Evolutionary conservation across 2,329 filamentous ascomycete species (phyloP).

Genomic region (Alternaria triticina): DNA sequence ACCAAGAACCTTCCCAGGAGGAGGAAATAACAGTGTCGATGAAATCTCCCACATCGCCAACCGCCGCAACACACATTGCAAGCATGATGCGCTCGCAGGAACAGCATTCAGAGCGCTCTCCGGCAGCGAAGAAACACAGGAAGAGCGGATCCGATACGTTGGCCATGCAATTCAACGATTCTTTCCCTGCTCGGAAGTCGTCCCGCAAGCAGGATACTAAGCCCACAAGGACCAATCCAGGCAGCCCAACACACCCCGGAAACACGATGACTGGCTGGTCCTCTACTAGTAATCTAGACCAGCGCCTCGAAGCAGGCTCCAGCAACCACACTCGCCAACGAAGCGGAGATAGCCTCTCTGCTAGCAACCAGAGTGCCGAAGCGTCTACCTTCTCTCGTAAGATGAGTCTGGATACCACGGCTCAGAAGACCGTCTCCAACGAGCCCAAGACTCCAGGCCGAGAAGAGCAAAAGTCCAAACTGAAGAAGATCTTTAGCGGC

Average conservation of each 20-base stretch:
- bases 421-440: conserved; percentile 15
- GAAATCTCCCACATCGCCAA: conserved; percentile 25
- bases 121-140: conserved; percentile 34
- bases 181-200: conserved; percentile 23
- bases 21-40: conserved; percentile 20
- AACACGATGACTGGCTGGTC: conserved; percentile 37
- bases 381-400: conserved; percentile 42
- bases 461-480: conserved; percentile 39
- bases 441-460: conserved; percentile 27
- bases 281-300: conserved; percentile 26
- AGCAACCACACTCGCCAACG: conserved; percentile 24
- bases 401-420: conserved; percentile 34
- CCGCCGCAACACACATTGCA: conserved; percentile 40
- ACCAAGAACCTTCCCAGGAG: conserved; percentile 20
- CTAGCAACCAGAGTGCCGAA: conserved; percentile 34
- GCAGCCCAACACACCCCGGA: conserved; percentile 12
- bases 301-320: conserved; percentile 18
- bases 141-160: conserved; percentile 40
- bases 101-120: conserved; percentile 32
- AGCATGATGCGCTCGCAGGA: conserved; percentile 45
- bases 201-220: conserved; percentile 20
- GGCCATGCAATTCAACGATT: conserved; percentile 29
- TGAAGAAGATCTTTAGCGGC: conserved; percentile 44
- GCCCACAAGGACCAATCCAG: conserved; percentile 17
- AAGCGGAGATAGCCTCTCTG: conserved; percentile 18